These are phyloP conservation scores for Globisporangium ultimum DNA, from an alignment of 352 stramenopile species.

Conservation along the genomic window DNA sequence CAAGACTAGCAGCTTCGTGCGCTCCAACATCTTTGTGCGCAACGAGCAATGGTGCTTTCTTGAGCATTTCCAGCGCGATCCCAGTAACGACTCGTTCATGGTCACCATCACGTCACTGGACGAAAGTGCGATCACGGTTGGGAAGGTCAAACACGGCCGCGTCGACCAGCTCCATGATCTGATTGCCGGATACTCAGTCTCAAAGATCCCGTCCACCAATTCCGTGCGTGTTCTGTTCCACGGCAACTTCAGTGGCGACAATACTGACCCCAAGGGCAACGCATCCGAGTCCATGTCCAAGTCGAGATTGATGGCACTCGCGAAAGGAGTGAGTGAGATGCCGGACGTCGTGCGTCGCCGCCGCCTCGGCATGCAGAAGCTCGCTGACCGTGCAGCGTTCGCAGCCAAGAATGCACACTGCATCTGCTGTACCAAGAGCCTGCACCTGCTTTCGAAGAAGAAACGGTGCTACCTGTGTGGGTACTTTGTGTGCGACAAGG, in stretches of 20 bases:
- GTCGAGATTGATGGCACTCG: conserved; percentile 36
- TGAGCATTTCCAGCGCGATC: conserved; percentile 20
- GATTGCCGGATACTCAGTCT: conserved; percentile 27
- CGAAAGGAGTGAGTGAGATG: conserved; percentile 30
- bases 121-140: conserved; percentile 21
- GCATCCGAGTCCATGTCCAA: conserved; percentile 13
- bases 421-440: too few species aligned
- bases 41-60: conserved; percentile 45
- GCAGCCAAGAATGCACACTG: conserved; percentile 41
- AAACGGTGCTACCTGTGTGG: conserved; percentile 39
- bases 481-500: conserved; percentile 36
- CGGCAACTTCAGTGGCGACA: conserved; percentile 20
- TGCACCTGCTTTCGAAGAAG: conserved; percentile 28
- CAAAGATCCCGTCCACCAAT: conserved; percentile 29
- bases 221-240: conserved; percentile 43
- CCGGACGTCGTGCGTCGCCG: conserved; percentile 48
- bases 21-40: conserved; percentile 30
- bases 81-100: conserved; percentile 18
- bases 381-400: conserved; percentile 43
- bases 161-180: conserved; percentile 37
- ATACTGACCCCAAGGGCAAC: conserved; percentile 11
- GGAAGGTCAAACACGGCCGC: conserved; percentile 41
- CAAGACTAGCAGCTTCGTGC: conserved; percentile 35
- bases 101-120: conserved; percentile 31
- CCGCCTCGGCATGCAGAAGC: conserved; percentile 50